Percentiles rank a stretch among this genome's conserved stretches.
phyloP scores from a whole-genome alignment of 331 rosid species.

The Quercus tomentella region DNA sequence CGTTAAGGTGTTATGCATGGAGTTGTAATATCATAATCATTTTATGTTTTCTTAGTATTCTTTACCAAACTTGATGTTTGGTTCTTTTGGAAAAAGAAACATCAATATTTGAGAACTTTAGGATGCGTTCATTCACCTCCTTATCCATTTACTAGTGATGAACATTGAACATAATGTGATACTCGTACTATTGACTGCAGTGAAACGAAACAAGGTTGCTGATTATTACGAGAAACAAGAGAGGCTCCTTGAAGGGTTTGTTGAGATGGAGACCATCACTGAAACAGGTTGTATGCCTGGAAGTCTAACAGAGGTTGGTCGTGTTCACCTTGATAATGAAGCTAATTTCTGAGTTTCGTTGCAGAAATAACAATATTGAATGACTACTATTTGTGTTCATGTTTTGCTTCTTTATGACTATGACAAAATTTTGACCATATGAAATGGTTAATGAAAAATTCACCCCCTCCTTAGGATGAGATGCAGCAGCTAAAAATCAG shows the following conservation, averaged over 20 bases:
- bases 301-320: too few relatives aligned
- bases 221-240: conserved; percentile 69
- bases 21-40: background rate
- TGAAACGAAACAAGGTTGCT: conserved; percentile 49
- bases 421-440: too few relatives aligned
- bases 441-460: too few relatives aligned
- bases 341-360: background rate
- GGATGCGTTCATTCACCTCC: background rate
- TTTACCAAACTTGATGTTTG: too few relatives aligned
- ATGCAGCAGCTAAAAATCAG: background rate
- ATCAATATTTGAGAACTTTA: background rate
- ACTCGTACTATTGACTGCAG: conserved; percentile 16
- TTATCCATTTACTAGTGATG: background rate
- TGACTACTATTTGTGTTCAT: background rate
- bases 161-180: background rate
- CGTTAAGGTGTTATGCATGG: background rate
- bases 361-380: background rate
- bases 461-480: too few relatives aligned
- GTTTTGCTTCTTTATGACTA: too few relatives aligned
- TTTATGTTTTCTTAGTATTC: background rate
- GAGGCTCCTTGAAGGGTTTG: background rate
- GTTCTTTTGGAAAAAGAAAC: background rate
- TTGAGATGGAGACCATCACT: too few relatives aligned
- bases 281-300: too few relatives aligned
- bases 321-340: background rate